These are phyloP conservation scores for Paramecium octaurelia DNA, from an alignment of 73 alveolate species.

Conservation along the genomic window DNA sequence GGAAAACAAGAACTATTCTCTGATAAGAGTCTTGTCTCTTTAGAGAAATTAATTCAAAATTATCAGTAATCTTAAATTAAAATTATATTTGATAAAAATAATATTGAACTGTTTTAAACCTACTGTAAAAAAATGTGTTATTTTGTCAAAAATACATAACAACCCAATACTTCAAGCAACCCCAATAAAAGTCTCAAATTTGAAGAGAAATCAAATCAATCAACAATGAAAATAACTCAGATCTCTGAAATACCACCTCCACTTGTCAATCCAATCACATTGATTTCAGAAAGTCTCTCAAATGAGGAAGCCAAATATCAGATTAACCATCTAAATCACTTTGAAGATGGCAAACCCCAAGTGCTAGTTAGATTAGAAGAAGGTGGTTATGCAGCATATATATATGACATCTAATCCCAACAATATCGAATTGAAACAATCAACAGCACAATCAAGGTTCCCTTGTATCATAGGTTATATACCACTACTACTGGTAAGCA, in stretches of 20 bases:
- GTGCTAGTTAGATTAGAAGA: constrained; percentile 4
- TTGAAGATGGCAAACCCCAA: not conserved
- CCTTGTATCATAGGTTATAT: not conserved
- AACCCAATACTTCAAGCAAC: not conserved
- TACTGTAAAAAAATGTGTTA: not conserved
- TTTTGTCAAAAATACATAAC: not conserved
- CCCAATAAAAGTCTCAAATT: not conserved
- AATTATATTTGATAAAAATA: not conserved
- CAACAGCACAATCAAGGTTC: not conserved
- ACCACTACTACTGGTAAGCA: not conserved
- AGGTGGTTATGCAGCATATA: not conserved
- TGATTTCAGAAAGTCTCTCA: not conserved
- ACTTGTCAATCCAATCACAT: not conserved
- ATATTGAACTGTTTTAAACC: not conserved
- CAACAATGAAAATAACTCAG: not conserved
- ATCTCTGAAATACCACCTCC: not conserved
- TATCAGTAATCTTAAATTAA: not conserved
- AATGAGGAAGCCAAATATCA: not conserved
- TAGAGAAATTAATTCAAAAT: not conserved
- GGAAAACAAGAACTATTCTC: not conserved
- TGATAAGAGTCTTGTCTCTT: not conserved
- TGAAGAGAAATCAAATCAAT: not conserved
- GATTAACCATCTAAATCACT: not conserved
- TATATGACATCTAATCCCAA: not conserved
- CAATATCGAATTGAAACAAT: not conserved